Percentiles rank a stretch among this genome's conserved stretches.
Evolutionary conservation across 2,329 filamentous ascomycete genomes (phyloP).

Genomic region (Chalara sp.): DNA sequence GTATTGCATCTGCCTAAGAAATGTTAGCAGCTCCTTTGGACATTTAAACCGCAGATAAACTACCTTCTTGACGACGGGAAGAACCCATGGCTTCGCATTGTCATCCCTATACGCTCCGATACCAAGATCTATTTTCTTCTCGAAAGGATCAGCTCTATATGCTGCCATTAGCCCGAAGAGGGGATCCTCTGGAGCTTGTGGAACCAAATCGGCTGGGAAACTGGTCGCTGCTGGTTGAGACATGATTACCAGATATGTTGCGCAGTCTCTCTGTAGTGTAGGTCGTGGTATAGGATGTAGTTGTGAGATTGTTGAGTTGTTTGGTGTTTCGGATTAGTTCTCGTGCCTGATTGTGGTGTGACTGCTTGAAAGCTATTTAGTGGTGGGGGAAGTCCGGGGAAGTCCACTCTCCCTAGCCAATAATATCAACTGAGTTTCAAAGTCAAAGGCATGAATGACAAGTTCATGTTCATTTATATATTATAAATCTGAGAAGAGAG

Average conservation of each 20-base stretch:
- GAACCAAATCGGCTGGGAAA: slow-evolving; percentile 72
- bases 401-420: too few relatives aligned
- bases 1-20: slow-evolving; percentile 76
- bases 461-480: too few relatives aligned
- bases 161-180: slow-evolving; percentile 90
- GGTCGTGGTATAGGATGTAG: slow-evolving; percentile 9
- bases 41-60: slow-evolving; percentile 19
- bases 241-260: slow-evolving; percentile 54
- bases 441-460: too few relatives aligned
- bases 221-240: slow-evolving; percentile 43
- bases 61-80: slow-evolving; percentile 96
- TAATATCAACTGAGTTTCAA: too few relatives aligned
- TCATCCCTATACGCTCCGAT: slow-evolving; percentile 94
- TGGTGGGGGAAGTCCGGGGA: too few relatives aligned
- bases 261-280: slow-evolving; percentile 42
- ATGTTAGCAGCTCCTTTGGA: slow-evolving; percentile 5
- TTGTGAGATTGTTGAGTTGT: slow-evolving; percentile 3
- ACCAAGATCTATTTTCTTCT: slow-evolving; percentile 83
- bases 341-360: too few relatives aligned
- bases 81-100: slow-evolving; percentile 93
- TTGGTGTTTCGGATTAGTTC: neutral
- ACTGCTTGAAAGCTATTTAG: too few relatives aligned
- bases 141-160: slow-evolving; percentile 69
- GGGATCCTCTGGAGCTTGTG: slow-evolving; percentile 89
- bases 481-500: too few relatives aligned